Conservation (phyloP, 1,284 basidiomycete genomes). For the Takashimella koratensis region DNA sequence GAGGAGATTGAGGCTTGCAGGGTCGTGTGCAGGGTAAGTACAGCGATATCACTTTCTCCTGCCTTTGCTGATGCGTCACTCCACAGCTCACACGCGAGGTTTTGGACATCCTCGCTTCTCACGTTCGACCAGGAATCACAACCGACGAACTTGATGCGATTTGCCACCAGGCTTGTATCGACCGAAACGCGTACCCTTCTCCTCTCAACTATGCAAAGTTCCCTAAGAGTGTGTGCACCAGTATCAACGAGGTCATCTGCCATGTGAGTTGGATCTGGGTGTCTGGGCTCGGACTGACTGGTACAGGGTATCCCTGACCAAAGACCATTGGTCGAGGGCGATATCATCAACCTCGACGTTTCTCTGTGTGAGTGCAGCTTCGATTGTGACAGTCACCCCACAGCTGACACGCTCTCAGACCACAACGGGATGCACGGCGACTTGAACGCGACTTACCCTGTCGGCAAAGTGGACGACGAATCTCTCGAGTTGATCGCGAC, state of each 20-base stretch:
- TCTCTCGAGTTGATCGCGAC: constrained; percentile 74
- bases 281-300: neutral
- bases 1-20: constrained; percentile 50
- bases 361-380: constrained; percentile 47
- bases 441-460: constrained; percentile 79
- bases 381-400: neutral
- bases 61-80: neutral
- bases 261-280: constrained; percentile 53
- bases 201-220: constrained; percentile 89
- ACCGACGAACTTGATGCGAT: constrained; percentile 94
- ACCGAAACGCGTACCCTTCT: constrained; percentile 88
- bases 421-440: constrained; percentile 77
- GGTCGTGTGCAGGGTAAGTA: constrained; percentile 47
- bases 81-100: constrained; percentile 81
- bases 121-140: constrained; percentile 83
- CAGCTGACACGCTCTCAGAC: constrained; percentile 1
- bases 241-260: constrained; percentile 95
- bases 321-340: constrained; percentile 78
- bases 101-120: constrained; percentile 80
- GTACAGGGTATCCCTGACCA: constrained; percentile 77
- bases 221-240: constrained; percentile 94
- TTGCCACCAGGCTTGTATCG: constrained; percentile 89
- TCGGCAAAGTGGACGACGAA: constrained; percentile 79
- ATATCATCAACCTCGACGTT: constrained; percentile 84
- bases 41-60: neutral